Evolutionary conservation across 2,329 filamentous ascomycete genomes (phyloP), one percentile per base, ranked within the genome.

Genomic region (Fusarium avenaceum): DNA sequence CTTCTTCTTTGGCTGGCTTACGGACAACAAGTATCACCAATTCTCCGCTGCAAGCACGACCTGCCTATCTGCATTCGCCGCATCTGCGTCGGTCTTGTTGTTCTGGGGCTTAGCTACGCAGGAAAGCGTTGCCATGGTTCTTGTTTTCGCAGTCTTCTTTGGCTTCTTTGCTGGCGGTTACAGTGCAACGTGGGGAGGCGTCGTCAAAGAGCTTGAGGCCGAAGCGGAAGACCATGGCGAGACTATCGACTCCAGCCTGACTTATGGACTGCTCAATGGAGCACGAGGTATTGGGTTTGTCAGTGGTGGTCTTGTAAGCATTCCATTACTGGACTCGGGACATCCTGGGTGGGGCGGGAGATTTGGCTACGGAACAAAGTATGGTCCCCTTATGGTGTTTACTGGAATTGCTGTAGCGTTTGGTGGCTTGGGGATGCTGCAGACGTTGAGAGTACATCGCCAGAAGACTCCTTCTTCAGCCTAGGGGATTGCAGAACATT

Each of bases 111-210:
- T 52, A 1, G 44, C 49, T 4, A 28, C 30, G 10, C 15, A 52
- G 2, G 49, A 38, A 7, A 52, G 49, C 4, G 14, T 26, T 6
- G 38, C 49, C 2, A 19, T 32, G 32, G 30, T 40, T 6, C 19
- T 52, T 13, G 49, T 52, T 2, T 52, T 52, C 6, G 49, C 49
- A 13, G 17, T 52, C 13, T 13, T 52, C 19, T 52, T 52, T 24
- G 49, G 49, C 19, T 52, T 52, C 15, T 52, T 52, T n/a, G 49
- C 49, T 1, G 49, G 49, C 14, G 49, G 49, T 3, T 52, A 52
- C 5, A 52, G 49, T 24, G 49, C 49, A 2, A 52, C 49, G 5
- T 52, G 49, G 49, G 49, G 49, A 3, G 49, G 49, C 4, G 32
- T 52, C 6, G 44, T 40, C 3, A 52, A 52, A 3, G 49, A 52